A percentile compares a stretch with the other conserved stretches of the same genome.
Evolutionary conservation across 192 early-diverging fungal genomes (phyloP).

Genomic region (Irineochytrium annulatum): DNA sequence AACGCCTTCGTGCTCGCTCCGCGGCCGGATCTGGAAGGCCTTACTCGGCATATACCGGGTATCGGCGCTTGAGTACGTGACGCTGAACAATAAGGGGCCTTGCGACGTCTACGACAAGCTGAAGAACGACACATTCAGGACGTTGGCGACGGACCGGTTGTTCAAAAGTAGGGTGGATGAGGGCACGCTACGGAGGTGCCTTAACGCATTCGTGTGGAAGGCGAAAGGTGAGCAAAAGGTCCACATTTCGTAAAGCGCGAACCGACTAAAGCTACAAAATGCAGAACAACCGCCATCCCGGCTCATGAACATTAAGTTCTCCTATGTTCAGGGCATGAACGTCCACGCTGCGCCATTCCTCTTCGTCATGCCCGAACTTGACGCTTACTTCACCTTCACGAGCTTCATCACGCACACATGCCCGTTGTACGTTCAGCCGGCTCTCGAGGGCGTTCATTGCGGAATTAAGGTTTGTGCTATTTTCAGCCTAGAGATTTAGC

Average conservation of each 20-base stretch:
- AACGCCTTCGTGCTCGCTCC: slow-evolving; percentile 29
- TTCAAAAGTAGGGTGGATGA: slow-evolving; percentile 71
- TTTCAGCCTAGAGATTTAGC: slow-evolving; percentile 6
- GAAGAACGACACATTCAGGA: slow-evolving; percentile 85
- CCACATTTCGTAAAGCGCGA: not conserved
- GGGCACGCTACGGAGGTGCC: slow-evolving; percentile 66
- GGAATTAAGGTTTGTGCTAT: slow-evolving; percentile 65
- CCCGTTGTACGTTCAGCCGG: slow-evolving; percentile 90
- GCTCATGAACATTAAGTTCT: slow-evolving; percentile 52
- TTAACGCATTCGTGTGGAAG: slow-evolving; percentile 86
- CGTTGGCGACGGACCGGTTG: slow-evolving; percentile 71
- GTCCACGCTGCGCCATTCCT: slow-evolving; percentile 87
- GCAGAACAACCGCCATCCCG: slow-evolving; percentile 43
- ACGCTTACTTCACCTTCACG: slow-evolving; percentile 82
- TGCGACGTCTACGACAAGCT: slow-evolving; percentile 76
- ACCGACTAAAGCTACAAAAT: not conserved
- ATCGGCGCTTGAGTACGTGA: slow-evolving; percentile 69
- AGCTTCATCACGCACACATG: slow-evolving; percentile 84
- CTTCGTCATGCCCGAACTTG: slow-evolving; percentile 87
- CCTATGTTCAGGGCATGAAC: slow-evolving; percentile 96
- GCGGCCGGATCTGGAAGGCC: slow-evolving; percentile 69
- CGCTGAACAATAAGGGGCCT: slow-evolving; percentile 64
- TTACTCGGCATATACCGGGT: slow-evolving; percentile 69
- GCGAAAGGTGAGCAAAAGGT: slow-evolving; percentile 56
- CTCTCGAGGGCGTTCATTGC: slow-evolving; percentile 84